Evolutionary conservation across 2,329 filamentous ascomycete genomes (phyloP).

Genomic region (Penicillium sp.): DNA sequence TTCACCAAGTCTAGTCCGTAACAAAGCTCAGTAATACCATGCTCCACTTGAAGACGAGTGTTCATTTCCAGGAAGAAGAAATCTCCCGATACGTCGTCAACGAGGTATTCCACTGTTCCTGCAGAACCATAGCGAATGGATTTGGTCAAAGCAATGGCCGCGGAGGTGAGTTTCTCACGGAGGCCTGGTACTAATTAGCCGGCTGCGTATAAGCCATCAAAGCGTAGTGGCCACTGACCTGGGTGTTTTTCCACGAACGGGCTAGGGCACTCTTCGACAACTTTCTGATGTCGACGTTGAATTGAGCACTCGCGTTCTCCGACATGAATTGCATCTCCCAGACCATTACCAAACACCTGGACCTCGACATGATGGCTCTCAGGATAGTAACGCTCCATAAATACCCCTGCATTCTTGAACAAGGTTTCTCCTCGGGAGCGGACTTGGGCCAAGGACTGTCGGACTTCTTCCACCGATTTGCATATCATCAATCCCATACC

Average conservation of each 20-base stretch:
- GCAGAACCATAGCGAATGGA: conserved; percentile 65
- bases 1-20: conserved; percentile 48
- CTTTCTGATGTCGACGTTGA: conserved; percentile 80
- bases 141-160: conserved; percentile 59
- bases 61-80: conserved; percentile 64
- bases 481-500: conserved; percentile 81
- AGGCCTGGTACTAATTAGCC: conserved; percentile 33
- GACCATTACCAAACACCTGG: conserved; percentile 76
- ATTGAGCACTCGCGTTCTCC: conserved; percentile 83
- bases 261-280: conserved; percentile 79
- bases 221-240: conserved; percentile 21
- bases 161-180: conserved; percentile 54
- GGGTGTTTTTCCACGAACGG: conserved; percentile 50
- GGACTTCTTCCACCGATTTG: conserved; percentile 58
- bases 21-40: conserved; percentile 51
- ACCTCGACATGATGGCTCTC: conserved; percentile 79
- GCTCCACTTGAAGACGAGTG: conserved; percentile 51
- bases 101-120: conserved; percentile 82
- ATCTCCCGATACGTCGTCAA: conserved; percentile 69
- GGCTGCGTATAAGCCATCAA: neutral
- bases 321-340: conserved; percentile 70
- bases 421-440: conserved; percentile 66
- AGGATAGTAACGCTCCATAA: conserved; percentile 75
- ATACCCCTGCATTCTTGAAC: conserved; percentile 75
- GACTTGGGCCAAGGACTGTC: conserved; percentile 61